Percentiles rank a stretch among this genome's conserved stretches.
These are phyloP conservation scores for Schizonepeta tenuifolia DNA, from an alignment of 257 asterid species.

Conservation along the genomic window DNA sequence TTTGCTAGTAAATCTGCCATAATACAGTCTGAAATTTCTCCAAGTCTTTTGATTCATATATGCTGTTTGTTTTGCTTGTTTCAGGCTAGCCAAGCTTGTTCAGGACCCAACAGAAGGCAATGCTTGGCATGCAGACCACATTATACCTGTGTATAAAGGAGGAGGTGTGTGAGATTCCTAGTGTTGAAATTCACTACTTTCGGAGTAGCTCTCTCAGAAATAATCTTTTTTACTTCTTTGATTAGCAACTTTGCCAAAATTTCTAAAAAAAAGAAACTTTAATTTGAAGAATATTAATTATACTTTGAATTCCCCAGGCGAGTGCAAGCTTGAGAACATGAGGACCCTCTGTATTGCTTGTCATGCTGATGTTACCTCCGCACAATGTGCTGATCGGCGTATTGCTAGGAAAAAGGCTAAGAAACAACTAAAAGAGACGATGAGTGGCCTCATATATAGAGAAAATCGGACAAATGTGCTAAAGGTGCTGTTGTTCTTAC, in stretches of 20 bases:
- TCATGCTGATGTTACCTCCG: conserved; percentile 84
- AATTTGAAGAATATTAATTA: too few species aligned
- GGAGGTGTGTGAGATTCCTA: conserved; percentile 63
- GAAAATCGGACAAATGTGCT: conserved; percentile 30
- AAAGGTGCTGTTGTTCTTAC: conserved; percentile 50
- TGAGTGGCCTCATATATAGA: conserved; percentile 46
- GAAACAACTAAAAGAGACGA: conserved; percentile 62
- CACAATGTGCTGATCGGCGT: conserved; percentile 77
- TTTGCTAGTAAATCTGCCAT: conserved; percentile 1
- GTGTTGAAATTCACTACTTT: conserved; percentile 25
- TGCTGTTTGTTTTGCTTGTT: conserved; percentile 33
- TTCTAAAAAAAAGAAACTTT: background rate
- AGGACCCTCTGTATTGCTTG: conserved; percentile 97
- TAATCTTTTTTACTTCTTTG: background rate
- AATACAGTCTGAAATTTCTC: background rate
- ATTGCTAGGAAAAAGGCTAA: conserved; percentile 60
- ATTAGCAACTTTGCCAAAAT: background rate
- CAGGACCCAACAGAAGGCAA: conserved; percentile 81
- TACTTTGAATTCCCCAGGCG: conserved; percentile 60
- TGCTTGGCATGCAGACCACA: conserved; percentile 99
- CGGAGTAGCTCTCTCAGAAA: background rate
- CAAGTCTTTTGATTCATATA: background rate
- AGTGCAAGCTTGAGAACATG: conserved; percentile 93
- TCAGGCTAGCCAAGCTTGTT: conserved; percentile 78
- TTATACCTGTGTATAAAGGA: conserved; percentile 83